Base-by-base conservation (phyloP, 1,139 yeast species). In the Pichia terricola region DNA sequence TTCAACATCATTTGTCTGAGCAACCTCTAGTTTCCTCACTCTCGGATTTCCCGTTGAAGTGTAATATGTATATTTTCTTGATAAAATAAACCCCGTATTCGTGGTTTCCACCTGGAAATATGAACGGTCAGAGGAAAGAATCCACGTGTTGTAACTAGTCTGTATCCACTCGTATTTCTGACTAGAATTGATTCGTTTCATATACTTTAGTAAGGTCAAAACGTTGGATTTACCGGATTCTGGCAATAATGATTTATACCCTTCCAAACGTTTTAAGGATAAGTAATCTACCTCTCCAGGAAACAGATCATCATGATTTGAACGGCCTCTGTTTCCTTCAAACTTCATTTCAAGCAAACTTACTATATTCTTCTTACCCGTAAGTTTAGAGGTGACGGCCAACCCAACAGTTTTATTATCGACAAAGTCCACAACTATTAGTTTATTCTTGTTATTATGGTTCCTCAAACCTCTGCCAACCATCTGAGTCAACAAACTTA, bases 401-500 rank as follows among this genome's bases (percentile, higher is more conserved):
- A 84, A 68, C 1, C 88, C 88, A 0, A 72, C 67, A 5, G 50
- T 70, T 30, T 73, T 68, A 0, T 80, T 70, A 8, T 80, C 85
- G 7, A 80, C 87, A 61, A 89, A 77, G 58, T 89, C 95, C 0
- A 87, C 72, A 3, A 89, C 72, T 54, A 81, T 84, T 55, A 96
- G 87, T 48, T 69, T 67, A 1, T 69, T 62, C 57, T 89, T 89
- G 0, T 72, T 77, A 4, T 69, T 65, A 55, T 78, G 77, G 30
- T 76, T 56, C 37, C 97, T 65, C 42, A 91, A 64, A 0, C 97
- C 97, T 48, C 97, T 70, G 1, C 98, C 98, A 28, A 89, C 73
- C 96, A 89, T 89, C 59, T 89, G 98, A 22, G 79, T 73, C 39
- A 87, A 62, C 40, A 88, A 64, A 0, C 84, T 76, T 33, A 79